Base-by-base conservation (phyloP, 192 early-diverging fungal genomes). In the Paraglomus brasilianum region DNA sequence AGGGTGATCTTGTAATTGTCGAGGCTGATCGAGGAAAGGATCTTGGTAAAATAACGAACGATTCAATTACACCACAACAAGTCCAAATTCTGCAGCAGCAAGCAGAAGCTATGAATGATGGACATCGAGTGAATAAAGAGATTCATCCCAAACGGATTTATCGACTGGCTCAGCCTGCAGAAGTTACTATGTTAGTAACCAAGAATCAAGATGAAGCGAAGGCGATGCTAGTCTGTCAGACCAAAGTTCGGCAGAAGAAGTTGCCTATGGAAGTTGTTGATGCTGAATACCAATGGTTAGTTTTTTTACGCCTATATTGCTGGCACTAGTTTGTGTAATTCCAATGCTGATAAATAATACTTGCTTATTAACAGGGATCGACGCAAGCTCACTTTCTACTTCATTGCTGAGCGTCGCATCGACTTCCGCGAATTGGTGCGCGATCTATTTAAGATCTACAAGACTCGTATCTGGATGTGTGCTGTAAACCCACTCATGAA, bases 381-480 rank as follows among this genome's bases (percentile, higher is more conserved):
- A 15, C 87, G 93, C 70, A 98, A 98, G 84, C 81, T 98, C 51
- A 97, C 95, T 1, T 98, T 97, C 56, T 95, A 95, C 76, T 98
- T 95, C 81, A 87, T 91, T 5, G 93, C 94, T 10, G 93, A 95
- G 48, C 87, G 91, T 72, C 88, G 96, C 41, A 92, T 98, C 60
- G 95, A 98, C 77, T 98, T 98, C 78, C 86, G 94, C 56, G 95
- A 97, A 77, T 83, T 98, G 68, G 95, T 97, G 65, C 85, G 94
- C 47, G 94, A 96, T 48, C 83, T 97, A 62, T 98, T 97, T 79
- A 97, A 96, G 77, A 88, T 95, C 50, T 97, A 95, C 80, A 98
- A 98, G 78, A 95, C 96, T 17, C 89, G 96, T 47, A 96, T 98
- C 73, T 98, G 96, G 96, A 94, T 96, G 93, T 89, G 73, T 49